phyloP scores from a whole-genome alignment of 1,284 basidiomycete genomes.

The Stygiomarasmius scandens region DNA sequence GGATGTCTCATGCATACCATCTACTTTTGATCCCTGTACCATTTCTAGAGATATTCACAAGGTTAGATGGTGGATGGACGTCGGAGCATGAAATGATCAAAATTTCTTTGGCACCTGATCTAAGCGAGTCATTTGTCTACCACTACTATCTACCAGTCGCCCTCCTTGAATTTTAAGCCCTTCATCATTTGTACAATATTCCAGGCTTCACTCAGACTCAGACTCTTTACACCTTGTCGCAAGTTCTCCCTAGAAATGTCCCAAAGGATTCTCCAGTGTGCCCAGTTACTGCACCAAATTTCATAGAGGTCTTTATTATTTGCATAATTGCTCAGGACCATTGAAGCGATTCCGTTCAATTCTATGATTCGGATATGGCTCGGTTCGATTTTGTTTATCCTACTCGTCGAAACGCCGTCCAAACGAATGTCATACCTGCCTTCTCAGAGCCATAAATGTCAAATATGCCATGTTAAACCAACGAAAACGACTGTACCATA shows the following conservation, averaged over 20 bases:
- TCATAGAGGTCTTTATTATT: not conserved
- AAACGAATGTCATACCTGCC: no score
- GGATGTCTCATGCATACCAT: constrained; percentile 33
- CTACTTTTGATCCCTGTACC: constrained; percentile 52
- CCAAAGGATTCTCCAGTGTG: not conserved
- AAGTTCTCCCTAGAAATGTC: not conserved
- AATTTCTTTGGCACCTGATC: no score
- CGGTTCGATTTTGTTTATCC: not conserved
- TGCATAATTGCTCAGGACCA: not conserved
- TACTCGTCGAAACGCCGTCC: no score
- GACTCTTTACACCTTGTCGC: not conserved
- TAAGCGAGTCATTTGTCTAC: no score
- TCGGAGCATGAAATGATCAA: no score
- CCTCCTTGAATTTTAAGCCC: not conserved
- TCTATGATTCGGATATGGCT: not conserved
- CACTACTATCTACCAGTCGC: not conserved
- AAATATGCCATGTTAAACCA: no score
- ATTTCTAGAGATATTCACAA: constrained; percentile 26
- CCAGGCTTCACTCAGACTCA: not conserved
- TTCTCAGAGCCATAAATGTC: no score
- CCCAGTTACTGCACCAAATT: not conserved
- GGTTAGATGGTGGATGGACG: no score
- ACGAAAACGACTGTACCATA: no score
- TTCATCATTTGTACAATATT: not conserved
- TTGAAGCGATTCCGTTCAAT: not conserved